Evolutionary conservation across 2,329 filamentous ascomycete species (phyloP).

Genomic region (Coniochaeta ligniaria): DNA sequence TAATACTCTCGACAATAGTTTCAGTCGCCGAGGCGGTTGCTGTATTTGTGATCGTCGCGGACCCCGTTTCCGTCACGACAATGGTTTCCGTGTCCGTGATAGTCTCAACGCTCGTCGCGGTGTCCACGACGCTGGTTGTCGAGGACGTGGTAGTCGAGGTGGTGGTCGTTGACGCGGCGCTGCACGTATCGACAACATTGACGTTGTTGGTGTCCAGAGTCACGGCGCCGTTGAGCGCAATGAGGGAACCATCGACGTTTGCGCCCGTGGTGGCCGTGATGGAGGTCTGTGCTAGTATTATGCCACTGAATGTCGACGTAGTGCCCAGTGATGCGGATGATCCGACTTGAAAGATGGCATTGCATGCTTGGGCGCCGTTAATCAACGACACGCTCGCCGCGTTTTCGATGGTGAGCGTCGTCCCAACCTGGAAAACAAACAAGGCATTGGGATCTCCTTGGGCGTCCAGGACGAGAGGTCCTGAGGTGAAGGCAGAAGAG

Average conservation of each 20-base stretch:
- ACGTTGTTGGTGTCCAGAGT: neutral
- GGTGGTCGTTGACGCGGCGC: neutral
- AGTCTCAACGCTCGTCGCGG: neutral
- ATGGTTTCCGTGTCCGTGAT: neutral
- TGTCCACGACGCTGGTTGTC: neutral
- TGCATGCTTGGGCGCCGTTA: neutral
- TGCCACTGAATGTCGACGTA: neutral
- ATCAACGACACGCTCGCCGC: neutral
- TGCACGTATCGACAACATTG: neutral
- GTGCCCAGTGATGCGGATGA: neutral
- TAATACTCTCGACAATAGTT: neutral
- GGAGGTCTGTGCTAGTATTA: neutral
- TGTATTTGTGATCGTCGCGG: neutral
- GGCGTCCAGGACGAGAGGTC: neutral
- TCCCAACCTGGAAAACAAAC: neutral
- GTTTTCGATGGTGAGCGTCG: neutral
- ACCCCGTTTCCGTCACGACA: neutral
- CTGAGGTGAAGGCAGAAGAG: neutral
- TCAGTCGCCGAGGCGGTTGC: neutral
- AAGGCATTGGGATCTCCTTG: neutral
- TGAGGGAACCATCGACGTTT: neutral
- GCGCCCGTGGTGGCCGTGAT: neutral
- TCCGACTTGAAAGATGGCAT: neutral
- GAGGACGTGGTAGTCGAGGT: neutral
- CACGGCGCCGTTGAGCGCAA: neutral